phyloP scores from a whole-genome alignment of 2,329 filamentous ascomycete species.

The Curvularia lunata region DNA sequence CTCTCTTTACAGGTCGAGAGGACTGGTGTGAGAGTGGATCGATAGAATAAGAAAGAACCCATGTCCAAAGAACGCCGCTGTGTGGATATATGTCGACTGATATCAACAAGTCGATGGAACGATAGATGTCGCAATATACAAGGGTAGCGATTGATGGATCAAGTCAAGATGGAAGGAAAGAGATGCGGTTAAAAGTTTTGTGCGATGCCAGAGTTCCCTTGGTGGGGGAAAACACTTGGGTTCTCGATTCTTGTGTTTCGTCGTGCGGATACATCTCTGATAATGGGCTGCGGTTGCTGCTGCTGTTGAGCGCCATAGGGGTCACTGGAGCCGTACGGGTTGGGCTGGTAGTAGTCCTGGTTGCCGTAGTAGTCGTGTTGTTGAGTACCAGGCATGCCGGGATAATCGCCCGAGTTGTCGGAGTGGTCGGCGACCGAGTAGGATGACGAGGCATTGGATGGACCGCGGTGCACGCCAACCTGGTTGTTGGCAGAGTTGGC shows the following conservation, averaged over 20 bases:
- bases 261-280: constrained; percentile 88
- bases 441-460: constrained; percentile 94
- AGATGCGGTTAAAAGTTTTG: constrained; percentile 81
- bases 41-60: neutral
- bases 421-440: constrained; percentile 86
- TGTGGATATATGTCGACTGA: constrained; percentile 20
- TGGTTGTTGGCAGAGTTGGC: constrained; percentile 69
- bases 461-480: constrained; percentile 78
- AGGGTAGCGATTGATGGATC: constrained; percentile 17
- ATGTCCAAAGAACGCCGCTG: constrained; percentile 16
- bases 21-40: constrained; percentile 14
- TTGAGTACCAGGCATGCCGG: constrained; percentile 54
- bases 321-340: constrained; percentile 62
- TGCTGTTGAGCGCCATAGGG: constrained; percentile 61
- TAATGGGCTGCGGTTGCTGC: constrained; percentile 70
- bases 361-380: constrained; percentile 60
- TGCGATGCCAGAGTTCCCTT: constrained; percentile 88
- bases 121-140: constrained; percentile 27
- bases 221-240: constrained; percentile 84
- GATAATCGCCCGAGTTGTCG: constrained; percentile 63
- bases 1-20: constrained; percentile 1
- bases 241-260: constrained; percentile 96
- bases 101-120: constrained; percentile 9
- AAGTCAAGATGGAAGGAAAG: constrained; percentile 2
- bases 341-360: constrained; percentile 62